These are phyloP conservation scores for Colletotrichum karsti DNA, from an alignment of 2,329 filamentous ascomycete species.

Conservation along the genomic window DNA sequence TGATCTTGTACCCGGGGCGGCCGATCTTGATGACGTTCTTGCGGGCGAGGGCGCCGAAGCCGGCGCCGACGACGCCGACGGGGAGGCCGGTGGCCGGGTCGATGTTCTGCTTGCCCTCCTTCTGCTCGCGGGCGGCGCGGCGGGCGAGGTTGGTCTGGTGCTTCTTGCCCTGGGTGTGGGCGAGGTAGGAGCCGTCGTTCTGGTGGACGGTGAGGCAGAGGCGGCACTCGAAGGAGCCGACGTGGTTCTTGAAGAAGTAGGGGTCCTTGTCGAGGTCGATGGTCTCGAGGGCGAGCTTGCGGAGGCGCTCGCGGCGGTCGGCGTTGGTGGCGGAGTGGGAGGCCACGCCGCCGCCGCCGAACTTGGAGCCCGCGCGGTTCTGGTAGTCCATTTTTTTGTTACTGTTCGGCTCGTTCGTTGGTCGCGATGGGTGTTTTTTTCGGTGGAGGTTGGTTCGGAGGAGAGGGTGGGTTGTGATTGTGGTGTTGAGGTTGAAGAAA, in stretches of 20 bases:
- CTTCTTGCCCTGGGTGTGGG: conserved; percentile 97
- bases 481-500: not conserved
- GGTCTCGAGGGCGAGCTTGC: conserved; percentile 97
- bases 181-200: conserved; percentile 98
- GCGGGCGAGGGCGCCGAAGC: conserved; percentile 67
- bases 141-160: conserved; percentile 98
- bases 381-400: conserved; percentile 72
- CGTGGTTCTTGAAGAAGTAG: conserved; percentile 99
- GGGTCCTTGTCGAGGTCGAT: conserved; percentile 99
- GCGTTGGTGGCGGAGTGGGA: conserved; percentile 94
- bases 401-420: not conserved
- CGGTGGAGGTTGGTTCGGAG: not conserved
- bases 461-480: too few species aligned
- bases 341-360: conserved; percentile 95
- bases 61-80: conserved; percentile 78
- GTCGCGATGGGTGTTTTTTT: not conserved
- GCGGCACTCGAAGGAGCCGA: conserved; percentile 96
- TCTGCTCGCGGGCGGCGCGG: conserved; percentile 93
- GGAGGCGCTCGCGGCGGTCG: conserved; percentile 94
- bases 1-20: conserved; percentile 96
- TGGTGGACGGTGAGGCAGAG: conserved; percentile 98
- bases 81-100: conserved; percentile 76
- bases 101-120: conserved; percentile 79
- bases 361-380: conserved; percentile 96
- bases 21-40: conserved; percentile 95